Evolutionary conservation across 805 yeast genomes (phyloP).

Genomic region (Peterozyma toletana): DNA sequence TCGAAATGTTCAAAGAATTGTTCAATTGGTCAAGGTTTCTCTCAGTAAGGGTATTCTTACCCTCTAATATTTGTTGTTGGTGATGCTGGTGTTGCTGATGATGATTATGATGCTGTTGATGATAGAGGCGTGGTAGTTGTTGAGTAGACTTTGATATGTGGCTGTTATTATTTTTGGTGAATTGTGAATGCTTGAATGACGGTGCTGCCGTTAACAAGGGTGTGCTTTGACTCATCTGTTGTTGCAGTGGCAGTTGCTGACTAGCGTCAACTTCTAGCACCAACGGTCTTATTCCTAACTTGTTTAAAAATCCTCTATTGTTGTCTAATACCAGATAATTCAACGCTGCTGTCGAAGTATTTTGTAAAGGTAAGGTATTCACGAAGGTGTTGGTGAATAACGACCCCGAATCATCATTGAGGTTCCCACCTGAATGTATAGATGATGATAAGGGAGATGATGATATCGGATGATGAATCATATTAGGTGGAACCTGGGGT

Average conservation of each 20-base stretch:
- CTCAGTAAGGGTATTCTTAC: conserved; percentile 2
- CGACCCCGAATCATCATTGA: too few species aligned
- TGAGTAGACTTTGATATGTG: background rate
- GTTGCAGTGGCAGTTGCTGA: background rate
- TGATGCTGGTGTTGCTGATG: background rate
- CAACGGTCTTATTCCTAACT: conserved; percentile 5
- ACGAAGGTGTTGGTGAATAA: too few species aligned
- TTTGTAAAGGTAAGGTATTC: conserved; percentile 1
- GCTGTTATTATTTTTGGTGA: background rate
- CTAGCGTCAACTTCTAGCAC: conserved; percentile 1
- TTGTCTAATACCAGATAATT: conserved; percentile 3
- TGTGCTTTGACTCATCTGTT: background rate
- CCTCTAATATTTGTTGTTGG: background rate
- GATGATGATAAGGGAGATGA: background rate
- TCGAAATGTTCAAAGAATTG: background rate
- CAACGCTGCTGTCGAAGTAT: conserved; percentile 1
- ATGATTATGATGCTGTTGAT: background rate
- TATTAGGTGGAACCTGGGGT: conserved; percentile 3
- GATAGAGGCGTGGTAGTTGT: background rate
- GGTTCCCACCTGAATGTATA: background rate
- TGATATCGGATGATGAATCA: background rate
- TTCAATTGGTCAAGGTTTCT: conserved; percentile 1
- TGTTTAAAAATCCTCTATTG: conserved; percentile 2
- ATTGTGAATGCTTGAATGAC: background rate
- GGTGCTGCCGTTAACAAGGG: background rate